Conservation (phyloP, 2,329 filamentous ascomycete species). For the Sodiomyces alkalinus region DNA sequence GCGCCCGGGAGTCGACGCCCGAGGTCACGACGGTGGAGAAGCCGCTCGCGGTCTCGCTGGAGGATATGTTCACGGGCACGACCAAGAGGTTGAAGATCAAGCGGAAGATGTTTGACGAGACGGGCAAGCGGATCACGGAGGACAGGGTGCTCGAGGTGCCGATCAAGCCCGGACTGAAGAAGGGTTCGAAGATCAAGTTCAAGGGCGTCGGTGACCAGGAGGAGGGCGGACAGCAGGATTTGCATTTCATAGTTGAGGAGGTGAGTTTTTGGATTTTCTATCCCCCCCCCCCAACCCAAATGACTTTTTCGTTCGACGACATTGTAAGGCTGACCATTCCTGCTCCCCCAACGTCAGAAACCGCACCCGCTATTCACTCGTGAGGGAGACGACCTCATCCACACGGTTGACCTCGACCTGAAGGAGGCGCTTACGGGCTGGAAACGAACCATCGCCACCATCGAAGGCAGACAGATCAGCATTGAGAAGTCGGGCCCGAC, state of each 20-base stretch:
- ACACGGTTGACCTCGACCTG: conserved; percentile 65
- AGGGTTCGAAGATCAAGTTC: conserved; percentile 97
- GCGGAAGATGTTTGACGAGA: conserved; percentile 81
- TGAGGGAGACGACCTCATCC: conserved; percentile 74
- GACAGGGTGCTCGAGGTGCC: conserved; percentile 89
- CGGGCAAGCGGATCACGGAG: conserved; percentile 69
- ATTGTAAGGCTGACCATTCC: conserved; percentile 14
- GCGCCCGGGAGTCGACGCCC: conserved; percentile 45
- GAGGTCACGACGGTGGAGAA: conserved; percentile 88
- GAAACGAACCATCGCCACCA: conserved; percentile 81
- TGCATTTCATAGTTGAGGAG: conserved; percentile 92
- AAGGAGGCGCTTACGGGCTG: conserved; percentile 94
- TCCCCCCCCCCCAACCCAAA: too few relatives aligned
- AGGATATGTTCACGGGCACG: conserved; percentile 75
- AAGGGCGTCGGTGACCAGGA: conserved; percentile 95
- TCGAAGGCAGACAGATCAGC: conserved; percentile 74
- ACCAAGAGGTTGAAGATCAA: conserved; percentile 99
- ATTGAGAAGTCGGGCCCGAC: conserved; percentile 75
- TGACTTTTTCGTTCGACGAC: too few relatives aligned
- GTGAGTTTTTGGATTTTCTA: conserved; percentile 34
- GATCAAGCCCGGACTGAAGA: conserved; percentile 90
- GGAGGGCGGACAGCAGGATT: conserved; percentile 85
- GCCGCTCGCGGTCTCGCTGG: conserved; percentile 63
- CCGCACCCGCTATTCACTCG: conserved; percentile 70
- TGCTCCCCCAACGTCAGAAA: conserved; percentile 56